Conservation (phyloP, 2,329 filamentous ascomycete genomes). For the Aspergillus clavatus region DNA sequence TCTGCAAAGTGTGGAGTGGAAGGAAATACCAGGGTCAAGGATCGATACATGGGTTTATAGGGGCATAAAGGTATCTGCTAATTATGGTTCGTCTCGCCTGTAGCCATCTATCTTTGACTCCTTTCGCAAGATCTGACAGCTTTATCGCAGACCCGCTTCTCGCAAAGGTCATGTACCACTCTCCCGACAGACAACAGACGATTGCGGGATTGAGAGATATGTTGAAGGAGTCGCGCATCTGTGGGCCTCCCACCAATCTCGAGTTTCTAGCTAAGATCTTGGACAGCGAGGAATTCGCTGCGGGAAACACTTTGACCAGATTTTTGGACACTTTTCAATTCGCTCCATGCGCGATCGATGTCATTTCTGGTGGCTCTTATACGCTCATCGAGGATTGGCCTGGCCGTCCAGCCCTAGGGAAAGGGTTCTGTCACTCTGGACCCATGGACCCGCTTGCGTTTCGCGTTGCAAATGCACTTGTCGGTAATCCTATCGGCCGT, state of each 20-base stretch:
- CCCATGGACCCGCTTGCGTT: conserved; percentile 60
- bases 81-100: conserved; percentile 45
- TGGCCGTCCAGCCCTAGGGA: conserved; percentile 52
- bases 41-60: conserved; percentile 62
- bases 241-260: conserved; percentile 54
- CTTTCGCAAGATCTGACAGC: neutral
- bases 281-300: conserved; percentile 41
- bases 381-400: conserved; percentile 58
- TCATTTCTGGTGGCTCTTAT: conserved; percentile 53
- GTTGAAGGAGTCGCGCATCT: conserved; percentile 45
- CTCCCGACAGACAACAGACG: conserved; percentile 37
- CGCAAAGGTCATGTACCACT: conserved; percentile 56
- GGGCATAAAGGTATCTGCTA: conserved; percentile 53
- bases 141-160: conserved; percentile 46
- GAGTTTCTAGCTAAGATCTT: conserved; percentile 52
- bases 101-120: conserved; percentile 1
- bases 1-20: conserved; percentile 55
- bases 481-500: conserved; percentile 49
- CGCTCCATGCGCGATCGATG: conserved; percentile 49
- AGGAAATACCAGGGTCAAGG: conserved; percentile 45
- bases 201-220: conserved; percentile 43
- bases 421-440: conserved; percentile 56
- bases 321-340: conserved; percentile 52
- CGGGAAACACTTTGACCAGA: conserved; percentile 53
- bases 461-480: conserved; percentile 56